Conservation (phyloP, 2,329 filamentous ascomycete genomes). For the Colletotrichum brevisporum region DNA sequence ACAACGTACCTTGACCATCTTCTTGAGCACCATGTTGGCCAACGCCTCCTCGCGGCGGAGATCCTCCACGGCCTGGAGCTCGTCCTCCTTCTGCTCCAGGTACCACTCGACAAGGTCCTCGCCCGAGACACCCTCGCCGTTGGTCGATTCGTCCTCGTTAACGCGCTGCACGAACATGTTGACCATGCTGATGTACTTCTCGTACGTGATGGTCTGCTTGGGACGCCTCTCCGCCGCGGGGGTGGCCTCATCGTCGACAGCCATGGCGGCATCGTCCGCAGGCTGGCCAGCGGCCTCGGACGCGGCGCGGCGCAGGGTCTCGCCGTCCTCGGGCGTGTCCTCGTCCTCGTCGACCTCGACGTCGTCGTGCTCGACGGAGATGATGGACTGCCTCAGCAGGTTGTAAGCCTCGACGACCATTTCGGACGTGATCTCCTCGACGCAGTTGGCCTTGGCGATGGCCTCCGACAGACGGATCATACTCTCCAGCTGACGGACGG, state of each 20-base stretch:
- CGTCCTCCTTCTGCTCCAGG: conserved; percentile 89
- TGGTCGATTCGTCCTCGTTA: conserved; percentile 82
- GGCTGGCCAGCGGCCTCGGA: conserved; percentile 58
- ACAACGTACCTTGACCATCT: conserved; percentile 84
- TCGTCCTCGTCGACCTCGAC: conserved; percentile 91
- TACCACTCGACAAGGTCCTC: conserved; percentile 91
- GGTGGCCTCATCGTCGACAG: conserved; percentile 52
- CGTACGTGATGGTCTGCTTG: conserved; percentile 93
- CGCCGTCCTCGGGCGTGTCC: conserved; percentile 62
- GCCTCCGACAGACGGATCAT: conserved; percentile 96
- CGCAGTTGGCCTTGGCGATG: conserved; percentile 98
- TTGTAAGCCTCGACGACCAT: conserved; percentile 96
- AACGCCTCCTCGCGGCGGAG: conserved; percentile 81
- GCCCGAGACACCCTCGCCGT: conserved; percentile 86
- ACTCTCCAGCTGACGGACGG: conserved; percentile 93
- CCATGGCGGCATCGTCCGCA: conserved; percentile 62
- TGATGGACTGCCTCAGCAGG: conserved; percentile 92
- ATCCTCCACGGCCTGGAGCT: conserved; percentile 83
- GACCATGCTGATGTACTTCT: conserved; percentile 93
- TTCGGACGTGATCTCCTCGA: conserved; percentile 85
- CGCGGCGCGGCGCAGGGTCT: conserved; percentile 57
- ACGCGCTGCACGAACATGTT: conserved; percentile 88
- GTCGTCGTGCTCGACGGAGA: conserved; percentile 97
- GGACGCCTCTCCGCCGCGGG: conserved; percentile 60
- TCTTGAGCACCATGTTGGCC: conserved; percentile 88